These are phyloP conservation scores for Podaxis rugospora DNA, from an alignment of 768 basidiomycete species.

Conservation along the genomic window DNA sequence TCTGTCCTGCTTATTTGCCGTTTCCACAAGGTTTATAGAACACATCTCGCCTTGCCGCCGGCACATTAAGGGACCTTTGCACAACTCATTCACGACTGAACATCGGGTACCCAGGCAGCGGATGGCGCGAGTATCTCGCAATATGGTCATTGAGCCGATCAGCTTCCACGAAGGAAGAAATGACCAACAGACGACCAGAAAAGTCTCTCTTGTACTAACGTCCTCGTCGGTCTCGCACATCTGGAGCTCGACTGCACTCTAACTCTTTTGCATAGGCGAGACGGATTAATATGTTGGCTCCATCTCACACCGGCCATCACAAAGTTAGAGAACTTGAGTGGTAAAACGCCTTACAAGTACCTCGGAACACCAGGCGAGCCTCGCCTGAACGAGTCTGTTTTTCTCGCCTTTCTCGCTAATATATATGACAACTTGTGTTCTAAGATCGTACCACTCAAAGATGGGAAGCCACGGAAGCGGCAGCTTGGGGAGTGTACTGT, in stretches of 20 bases:
- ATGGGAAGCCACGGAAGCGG: constrained; percentile 6
- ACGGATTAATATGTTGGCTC: too few species aligned
- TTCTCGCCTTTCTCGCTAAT: not conserved
- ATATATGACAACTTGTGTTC: not conserved
- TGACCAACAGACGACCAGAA: not conserved
- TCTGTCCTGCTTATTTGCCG: not conserved
- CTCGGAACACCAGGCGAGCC: too few species aligned
- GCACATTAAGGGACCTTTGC: not conserved
- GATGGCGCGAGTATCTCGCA: not conserved
- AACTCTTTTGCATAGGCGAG: not conserved
- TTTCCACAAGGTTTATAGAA: not conserved
- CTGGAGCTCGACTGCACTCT: not conserved
- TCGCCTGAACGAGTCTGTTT: too few species aligned
- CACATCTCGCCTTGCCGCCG: not conserved
- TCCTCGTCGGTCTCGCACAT: not conserved
- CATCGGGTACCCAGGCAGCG: not conserved
- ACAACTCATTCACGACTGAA: not conserved
- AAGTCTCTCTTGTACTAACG: not conserved
- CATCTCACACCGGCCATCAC: too few species aligned
- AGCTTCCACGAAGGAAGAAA: not conserved
- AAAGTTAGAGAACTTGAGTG: too few species aligned
- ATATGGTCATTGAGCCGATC: not conserved
- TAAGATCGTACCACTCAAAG: not conserved
- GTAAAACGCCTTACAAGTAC: too few species aligned
- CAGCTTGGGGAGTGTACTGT: constrained; percentile 3